phyloP scores from a whole-genome alignment of 352 stramenopile species.

The Phytophthora boehmeriae region DNA sequence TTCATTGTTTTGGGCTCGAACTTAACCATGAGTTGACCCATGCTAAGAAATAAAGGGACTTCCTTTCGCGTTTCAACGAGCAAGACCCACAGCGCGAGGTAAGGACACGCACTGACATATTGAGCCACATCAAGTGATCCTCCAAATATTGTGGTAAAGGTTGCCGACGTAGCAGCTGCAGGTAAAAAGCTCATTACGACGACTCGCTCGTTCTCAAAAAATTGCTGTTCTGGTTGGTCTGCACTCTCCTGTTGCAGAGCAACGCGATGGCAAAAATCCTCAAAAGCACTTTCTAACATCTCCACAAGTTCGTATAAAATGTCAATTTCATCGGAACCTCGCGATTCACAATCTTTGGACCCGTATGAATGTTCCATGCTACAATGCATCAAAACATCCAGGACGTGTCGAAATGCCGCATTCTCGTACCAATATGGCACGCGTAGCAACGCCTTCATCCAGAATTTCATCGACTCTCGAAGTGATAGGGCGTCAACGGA shows the following conservation, averaged over 20 bases:
- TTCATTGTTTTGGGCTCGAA: constrained; percentile 80
- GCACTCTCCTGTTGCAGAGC: constrained; percentile 37
- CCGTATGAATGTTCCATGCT: constrained; percentile 53
- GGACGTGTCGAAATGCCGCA: constrained; percentile 60
- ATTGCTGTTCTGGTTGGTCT: constrained; percentile 37
- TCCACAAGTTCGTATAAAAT: constrained; percentile 49
- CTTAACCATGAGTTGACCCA: constrained; percentile 76
- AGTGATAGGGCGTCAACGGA: constrained; percentile 46
- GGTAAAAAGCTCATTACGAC: constrained; percentile 76
- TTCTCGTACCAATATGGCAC: constrained; percentile 86
- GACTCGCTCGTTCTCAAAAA: constrained; percentile 35
- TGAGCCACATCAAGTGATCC: constrained; percentile 61
- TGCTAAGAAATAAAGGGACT: constrained; percentile 61
- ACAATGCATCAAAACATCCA: constrained; percentile 73
- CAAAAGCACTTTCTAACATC: constrained; percentile 44
- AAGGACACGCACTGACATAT: constrained; percentile 69
- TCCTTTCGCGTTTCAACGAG: constrained; percentile 83
- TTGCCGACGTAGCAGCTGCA: constrained; percentile 37
- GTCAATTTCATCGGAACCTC: background rate
- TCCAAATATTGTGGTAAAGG: constrained; percentile 73
- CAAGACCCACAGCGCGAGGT: constrained; percentile 69
- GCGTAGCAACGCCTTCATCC: constrained; percentile 66
- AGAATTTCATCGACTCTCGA: constrained; percentile 53
- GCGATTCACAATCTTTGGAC: background rate
- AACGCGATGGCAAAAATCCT: constrained; percentile 40